phyloP scores from a whole-genome alignment of 257 asterid genomes.

The Ligustrum vulgare region DNA sequence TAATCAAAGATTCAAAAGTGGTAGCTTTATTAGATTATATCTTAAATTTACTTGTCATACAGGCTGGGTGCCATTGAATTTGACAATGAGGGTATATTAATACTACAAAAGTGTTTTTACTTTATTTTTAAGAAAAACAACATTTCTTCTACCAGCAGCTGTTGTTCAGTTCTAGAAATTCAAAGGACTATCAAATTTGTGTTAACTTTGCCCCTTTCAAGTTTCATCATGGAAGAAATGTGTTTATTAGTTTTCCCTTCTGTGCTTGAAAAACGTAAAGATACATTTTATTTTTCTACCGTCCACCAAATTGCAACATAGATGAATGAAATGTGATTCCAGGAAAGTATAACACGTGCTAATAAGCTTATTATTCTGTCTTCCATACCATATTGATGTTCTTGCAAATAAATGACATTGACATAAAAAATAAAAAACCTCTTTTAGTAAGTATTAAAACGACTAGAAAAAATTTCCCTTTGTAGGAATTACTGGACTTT shows the following conservation, averaged over 20 bases:
- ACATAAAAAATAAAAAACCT: too few relatives aligned
- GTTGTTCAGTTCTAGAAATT: neutral
- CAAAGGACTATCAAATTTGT: neutral
- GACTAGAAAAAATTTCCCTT: neutral
- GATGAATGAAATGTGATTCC: neutral
- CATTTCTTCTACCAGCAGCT: neutral
- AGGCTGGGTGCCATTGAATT: neutral
- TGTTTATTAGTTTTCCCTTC: neutral
- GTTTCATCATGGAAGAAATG: neutral
- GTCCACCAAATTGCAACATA: neutral
- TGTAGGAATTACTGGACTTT: neutral
- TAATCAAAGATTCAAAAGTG: neutral
- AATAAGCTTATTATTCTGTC: neutral
- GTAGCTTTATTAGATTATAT: neutral
- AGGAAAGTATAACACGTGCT: neutral
- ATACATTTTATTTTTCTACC: neutral
- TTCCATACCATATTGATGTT: neutral
- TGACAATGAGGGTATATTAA: neutral
- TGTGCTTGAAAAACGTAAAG: neutral
- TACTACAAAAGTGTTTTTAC: neutral
- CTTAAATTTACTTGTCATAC: neutral
- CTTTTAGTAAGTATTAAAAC: neutral
- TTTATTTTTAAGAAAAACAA: neutral
- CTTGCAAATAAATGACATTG: neutral
- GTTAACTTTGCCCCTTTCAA: neutral